Base-by-base conservation (phyloP, 495 filamentous ascomycete genomes). In the Penicillium riverlandense region DNA sequence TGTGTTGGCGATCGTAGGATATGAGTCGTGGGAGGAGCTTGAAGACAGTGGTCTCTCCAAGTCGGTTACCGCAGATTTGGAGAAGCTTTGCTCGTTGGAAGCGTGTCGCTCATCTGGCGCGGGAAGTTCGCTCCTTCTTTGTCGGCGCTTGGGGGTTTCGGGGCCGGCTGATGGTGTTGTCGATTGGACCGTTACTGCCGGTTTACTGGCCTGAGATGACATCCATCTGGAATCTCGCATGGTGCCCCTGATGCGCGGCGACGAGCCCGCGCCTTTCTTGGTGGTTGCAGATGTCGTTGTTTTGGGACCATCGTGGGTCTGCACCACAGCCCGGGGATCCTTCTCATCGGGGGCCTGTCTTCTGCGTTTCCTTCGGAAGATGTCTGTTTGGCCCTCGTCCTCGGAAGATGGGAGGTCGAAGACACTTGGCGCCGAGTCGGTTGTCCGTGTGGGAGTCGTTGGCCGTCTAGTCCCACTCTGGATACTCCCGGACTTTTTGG, bases 401-500 rank as follows among this genome's bases (percentile, higher is more conserved):
- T 65, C 60, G 36, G 68, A 70, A 8, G 66, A 62, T 6, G 67
- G 66, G 12, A 72, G 38, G 28, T 68, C 63, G 44, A 57, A 65
- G n/a, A 65, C 51, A n/a, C 40, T 54, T 40, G 4, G 43, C 29
- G 7, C 42, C 28, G 13, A 29, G 13, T 38, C 31, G 38, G 30
- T 41, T 31, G 22, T 11, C 7, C 35, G 32, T 34, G 9, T 36
- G 7, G 14, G 38, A 14, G 35, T 29, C 38, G 40, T 33, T 29
- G 30, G 16, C 37, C 42, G 35, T 35, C 48, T 47, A 11, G 38
- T 14, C 10, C 31, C 30, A 36, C 40, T 48, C 28, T 42, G 40
- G 31, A 31, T 44, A 8, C 38, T 34, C 37, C 13, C 13, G 2
- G 27, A 8, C 10, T 40, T 15, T 9, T 16, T 8, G 13, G 32